A percentile compares a stretch with the other conserved stretches of the same genome.
Evolutionary conservation across 1,139 yeast genomes (phyloP).

Genomic region (Geotrichum phurueaensis): DNA sequence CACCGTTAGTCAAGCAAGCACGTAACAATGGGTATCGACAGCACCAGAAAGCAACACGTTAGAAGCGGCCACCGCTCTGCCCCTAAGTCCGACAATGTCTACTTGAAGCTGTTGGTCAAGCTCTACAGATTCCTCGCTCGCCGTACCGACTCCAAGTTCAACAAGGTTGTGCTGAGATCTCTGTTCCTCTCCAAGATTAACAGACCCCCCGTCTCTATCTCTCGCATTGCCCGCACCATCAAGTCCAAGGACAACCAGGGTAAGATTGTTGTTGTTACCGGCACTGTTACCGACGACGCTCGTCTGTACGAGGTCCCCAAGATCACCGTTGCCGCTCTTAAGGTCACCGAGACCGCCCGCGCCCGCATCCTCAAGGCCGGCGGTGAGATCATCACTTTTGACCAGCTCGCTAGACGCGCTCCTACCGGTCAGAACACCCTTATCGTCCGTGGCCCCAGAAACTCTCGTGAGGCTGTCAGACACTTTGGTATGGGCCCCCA

Average conservation of each 20-base stretch:
- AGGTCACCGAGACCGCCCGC: conserved; percentile 98
- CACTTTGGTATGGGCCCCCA: conserved; percentile 99
- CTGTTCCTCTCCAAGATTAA: conserved; percentile 96
- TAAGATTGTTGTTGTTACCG: conserved; percentile 96
- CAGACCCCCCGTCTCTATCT: conserved; percentile 98
- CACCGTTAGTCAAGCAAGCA: background rate
- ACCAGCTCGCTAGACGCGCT: conserved; percentile 97
- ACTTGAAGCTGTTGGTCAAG: conserved; percentile 96
- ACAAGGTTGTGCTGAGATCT: conserved; percentile 91
- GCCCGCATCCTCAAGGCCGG: conserved; percentile 97
- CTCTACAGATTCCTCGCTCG: conserved; percentile 99
- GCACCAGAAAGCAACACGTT: conserved; percentile 91
- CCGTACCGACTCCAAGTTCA: conserved; percentile 97
- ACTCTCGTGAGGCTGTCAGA: conserved; percentile 98
- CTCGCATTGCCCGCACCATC: conserved; percentile 83
- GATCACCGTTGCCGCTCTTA: conserved; percentile 96
- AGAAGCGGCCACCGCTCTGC: conserved; percentile 96
- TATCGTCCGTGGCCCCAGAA: conserved; percentile 98
- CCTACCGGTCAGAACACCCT: conserved; percentile 99
- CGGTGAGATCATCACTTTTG: conserved; percentile 99
- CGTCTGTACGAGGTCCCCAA: conserved; percentile 93
- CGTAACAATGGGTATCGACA: conserved; percentile 88
- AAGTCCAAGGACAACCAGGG: conserved; percentile 76
- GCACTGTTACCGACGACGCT: conserved; percentile 98
- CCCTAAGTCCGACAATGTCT: conserved; percentile 99